A percentile compares a stretch with the other conserved stretches of the same genome.
phyloP scores from a whole-genome alignment of 768 basidiomycete species.

The Sistotremastrum niveocremeum region DNA sequence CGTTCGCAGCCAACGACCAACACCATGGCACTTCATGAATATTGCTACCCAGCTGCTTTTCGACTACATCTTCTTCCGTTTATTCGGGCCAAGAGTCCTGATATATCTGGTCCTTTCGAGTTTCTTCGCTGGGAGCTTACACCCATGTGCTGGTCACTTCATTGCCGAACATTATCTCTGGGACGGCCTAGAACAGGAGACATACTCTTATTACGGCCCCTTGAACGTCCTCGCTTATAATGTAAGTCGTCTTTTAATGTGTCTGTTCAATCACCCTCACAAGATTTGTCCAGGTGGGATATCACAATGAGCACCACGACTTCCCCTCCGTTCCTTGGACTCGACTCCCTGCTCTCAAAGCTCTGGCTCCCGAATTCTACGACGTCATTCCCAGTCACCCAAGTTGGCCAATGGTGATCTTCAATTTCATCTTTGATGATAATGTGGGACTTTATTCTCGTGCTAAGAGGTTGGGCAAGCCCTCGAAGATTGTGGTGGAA shows the following conservation, averaged over 20 bases:
- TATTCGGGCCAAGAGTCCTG: constrained; percentile 35
- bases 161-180: constrained; percentile 96
- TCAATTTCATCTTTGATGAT: constrained; percentile 85
- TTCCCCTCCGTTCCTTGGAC: constrained; percentile 97
- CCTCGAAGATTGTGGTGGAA: too few species aligned
- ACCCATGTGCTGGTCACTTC: constrained; percentile 94
- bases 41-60: constrained; percentile 53
- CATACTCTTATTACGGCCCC: constrained; percentile 91
- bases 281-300: constrained; percentile 57
- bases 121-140: constrained; percentile 93
- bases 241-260: constrained; percentile 29
- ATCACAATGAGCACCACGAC: constrained; percentile 99
- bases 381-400: constrained; percentile 76
- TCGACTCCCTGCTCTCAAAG: constrained; percentile 66
- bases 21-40: constrained; percentile 79
- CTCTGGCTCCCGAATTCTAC: constrained; percentile 86
- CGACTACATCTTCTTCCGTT: constrained; percentile 50
- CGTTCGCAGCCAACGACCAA: constrained; percentile 70
- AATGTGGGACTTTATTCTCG: constrained; percentile 83
- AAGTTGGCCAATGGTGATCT: constrained; percentile 89
- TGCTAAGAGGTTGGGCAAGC: constrained; percentile 55
- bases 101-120: constrained; percentile 78
- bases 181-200: constrained; percentile 88
- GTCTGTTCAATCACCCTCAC: neutral
- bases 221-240: constrained; percentile 90